Evolutionary conservation across 2,329 filamentous ascomycete genomes (phyloP), one percentile per base, ranked within the genome.

Genomic region (Sporothrix phasma): DNA sequence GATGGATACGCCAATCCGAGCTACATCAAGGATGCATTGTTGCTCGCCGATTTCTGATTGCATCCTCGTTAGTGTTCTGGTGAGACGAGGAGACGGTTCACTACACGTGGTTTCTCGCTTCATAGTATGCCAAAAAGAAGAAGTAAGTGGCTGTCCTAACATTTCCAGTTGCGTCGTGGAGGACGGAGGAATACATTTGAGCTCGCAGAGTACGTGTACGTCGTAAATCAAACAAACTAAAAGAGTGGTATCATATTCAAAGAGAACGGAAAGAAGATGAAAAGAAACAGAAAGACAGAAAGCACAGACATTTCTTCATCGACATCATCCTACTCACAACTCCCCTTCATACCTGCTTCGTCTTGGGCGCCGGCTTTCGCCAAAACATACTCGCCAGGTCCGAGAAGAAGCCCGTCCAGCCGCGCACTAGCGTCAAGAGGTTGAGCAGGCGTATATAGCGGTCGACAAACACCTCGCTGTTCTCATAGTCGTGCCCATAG

Each of bases 401-500:
- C 62, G 66, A 66, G 2, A 71, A 69, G 73, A 80, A 80, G 2
- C 81, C 84, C 39, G 73, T 66, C 84, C 83, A 88, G 0, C 84
- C 84, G 67, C 78, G 77, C 11, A 78, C 70, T 37, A 69, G 70
- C 66, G 80, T 77, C 41, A 82, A 69, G 34, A 76, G 70, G 69
- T 87, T 85, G 67, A 88, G 54, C 65, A 86, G 67, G 46, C 74
- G 73, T 1, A 88, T 72, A 63, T 84, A 78, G 45, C 81, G 78
- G 65, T 77, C 74, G 26, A 78, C 76, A 69, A 87, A 88, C 2
- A 76, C 72, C 69, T 88, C 86, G 17, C 78, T 76, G 66, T 81
- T 77, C 64, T 80, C 76, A 68, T 80, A 84, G 69, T 87, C 84
- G 67, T 85, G 76, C 0, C 79, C 84, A 71, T 84, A 85, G 51